Base-by-base conservation (phyloP, 2,329 filamentous ascomycete genomes). In the Fusarium multiceps region DNA sequence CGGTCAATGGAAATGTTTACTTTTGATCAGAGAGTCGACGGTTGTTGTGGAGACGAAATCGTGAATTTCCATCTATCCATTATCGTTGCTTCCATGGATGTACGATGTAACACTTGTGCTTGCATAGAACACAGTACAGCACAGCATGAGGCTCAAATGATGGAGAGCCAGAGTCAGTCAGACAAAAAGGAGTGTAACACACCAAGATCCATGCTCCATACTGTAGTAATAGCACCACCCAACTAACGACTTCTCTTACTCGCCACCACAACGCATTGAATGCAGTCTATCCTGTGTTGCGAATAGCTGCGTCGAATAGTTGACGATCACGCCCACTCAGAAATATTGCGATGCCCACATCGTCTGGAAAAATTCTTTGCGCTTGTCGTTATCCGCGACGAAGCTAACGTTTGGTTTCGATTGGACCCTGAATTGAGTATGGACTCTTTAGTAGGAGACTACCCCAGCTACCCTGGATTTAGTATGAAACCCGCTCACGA, bases 381-480 rank as follows among this genome's bases (percentile, higher is more conserved):
- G 25, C 55, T 55, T 47, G 60, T 54, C 37, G 67, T 47, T 51
- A 68, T 57, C 45, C 46, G 37, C 12, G 50, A 64, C 50, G 67
- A 55, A 53, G 62, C 59, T 64, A 64, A 66, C 43, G 42, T 28
- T 50, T 70, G 51, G 58, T 57, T 64, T 64, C 54, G 32, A 25
- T 47, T 70, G 59, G 63, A 68, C 67, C 67, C 58, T 67, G 54
- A 63, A 57, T 37, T 37, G 34, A 51, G 40, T 51, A 51, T 41
- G 23, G 32, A 51, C 45, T 55, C 42, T 42, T 59, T 21, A 43
- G 34, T 37, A 34, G 2, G 16, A n/a, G 34, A 37, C 34, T 37
- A 41, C 47, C 48, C 30, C 37, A 71, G 63, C 55, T 71, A 68
- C 68, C 68, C 63, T 68, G 45, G 30, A 60, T 64, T 43, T 40